These are phyloP conservation scores for Rhodotorula sp. DNA, from an alignment of 1,284 basidiomycete genomes.

Conservation along the genomic window DNA sequence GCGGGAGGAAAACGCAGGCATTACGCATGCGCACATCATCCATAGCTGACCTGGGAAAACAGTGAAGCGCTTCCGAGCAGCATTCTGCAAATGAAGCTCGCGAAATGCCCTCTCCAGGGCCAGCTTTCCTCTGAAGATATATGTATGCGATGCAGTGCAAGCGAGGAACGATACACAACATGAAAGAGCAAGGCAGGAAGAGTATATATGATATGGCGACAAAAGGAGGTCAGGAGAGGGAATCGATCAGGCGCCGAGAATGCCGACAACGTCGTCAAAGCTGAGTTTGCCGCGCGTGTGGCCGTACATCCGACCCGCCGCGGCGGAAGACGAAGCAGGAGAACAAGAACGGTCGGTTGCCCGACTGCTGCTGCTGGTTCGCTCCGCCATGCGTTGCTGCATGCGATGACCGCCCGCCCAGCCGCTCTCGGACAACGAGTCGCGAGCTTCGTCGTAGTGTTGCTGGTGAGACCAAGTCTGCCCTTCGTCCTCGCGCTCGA, in stretches of 20 bases:
- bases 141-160: not conserved
- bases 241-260: conserved; percentile 14
- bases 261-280: conserved; percentile 34
- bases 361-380: not conserved
- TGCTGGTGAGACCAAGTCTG: not conserved
- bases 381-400: conserved; percentile 15
- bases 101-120: not conserved
- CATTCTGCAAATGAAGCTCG: too few species aligned
- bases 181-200: not conserved
- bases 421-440: not conserved
- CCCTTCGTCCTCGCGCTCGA: not conserved
- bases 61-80: too few species aligned
- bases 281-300: conserved; percentile 30
- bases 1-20: conserved; percentile 10
- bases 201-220: not conserved
- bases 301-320: not conserved
- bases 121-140: not conserved
- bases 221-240: not conserved
- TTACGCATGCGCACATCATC: not conserved
- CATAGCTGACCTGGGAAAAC: too few species aligned
- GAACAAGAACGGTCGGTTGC: too few species aligned
- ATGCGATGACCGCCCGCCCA: not conserved
- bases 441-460: not conserved
- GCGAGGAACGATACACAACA: not conserved
- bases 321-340: not conserved